Conservation (phyloP, 108 stramenopile genomes). For the Parietichytrium sp. region DNA sequence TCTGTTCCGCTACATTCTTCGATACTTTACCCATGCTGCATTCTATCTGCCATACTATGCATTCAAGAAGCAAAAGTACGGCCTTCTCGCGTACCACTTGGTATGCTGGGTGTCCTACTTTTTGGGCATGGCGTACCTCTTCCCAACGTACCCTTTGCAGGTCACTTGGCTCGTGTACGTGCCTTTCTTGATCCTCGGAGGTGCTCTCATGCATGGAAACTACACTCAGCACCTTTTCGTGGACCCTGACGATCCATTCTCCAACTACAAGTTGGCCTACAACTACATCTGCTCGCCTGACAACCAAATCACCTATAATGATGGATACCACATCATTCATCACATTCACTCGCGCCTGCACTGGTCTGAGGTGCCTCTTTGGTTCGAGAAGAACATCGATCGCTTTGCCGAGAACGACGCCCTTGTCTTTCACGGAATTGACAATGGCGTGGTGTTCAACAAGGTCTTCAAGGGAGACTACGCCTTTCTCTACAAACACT, state of each 20-base stretch:
- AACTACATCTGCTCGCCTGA: slow-evolving; percentile 29
- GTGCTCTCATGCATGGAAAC: slow-evolving; percentile 28
- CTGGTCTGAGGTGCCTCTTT: background rate
- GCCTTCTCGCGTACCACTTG: background rate
- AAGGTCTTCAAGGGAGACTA: slow-evolving; percentile 13
- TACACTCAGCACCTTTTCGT: slow-evolving; percentile 32
- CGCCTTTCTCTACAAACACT: background rate
- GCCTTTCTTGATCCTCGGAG: background rate
- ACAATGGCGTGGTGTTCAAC: background rate
- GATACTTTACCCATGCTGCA: slow-evolving; percentile 4
- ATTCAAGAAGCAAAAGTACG: background rate
- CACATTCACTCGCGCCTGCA: background rate
- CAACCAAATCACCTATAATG: slow-evolving; percentile 34
- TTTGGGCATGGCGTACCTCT: background rate
- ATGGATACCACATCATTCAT: slow-evolving; percentile 31
- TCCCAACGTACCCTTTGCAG: background rate
- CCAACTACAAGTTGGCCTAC: slow-evolving; percentile 36
- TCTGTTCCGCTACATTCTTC: background rate
- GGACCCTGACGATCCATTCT: background rate
- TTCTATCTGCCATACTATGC: slow-evolving; percentile 19
- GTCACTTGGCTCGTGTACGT: background rate
- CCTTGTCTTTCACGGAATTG: slow-evolving; percentile 3
- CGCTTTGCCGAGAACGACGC: slow-evolving; percentile 13
- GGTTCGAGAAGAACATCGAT: slow-evolving; percentile 1
- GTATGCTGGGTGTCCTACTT: background rate